Evolutionary conservation across 805 yeast species (phyloP).

Genomic region (Debaryomyces maramus): DNA sequence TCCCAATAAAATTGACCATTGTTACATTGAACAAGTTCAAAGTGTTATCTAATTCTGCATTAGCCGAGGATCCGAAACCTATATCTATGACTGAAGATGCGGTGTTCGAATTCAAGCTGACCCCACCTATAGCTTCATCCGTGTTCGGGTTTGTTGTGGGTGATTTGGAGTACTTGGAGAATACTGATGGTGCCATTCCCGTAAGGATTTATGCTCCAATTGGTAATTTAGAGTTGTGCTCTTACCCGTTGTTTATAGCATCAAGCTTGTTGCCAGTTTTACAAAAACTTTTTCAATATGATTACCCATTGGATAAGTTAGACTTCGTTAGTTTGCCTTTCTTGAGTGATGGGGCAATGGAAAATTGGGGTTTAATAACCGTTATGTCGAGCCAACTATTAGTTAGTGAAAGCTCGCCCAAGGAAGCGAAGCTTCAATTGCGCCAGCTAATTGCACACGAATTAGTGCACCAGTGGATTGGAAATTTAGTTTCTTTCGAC

Average conservation of each 20-base stretch:
- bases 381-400: slow-evolving; percentile 51
- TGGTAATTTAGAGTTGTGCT: slow-evolving; percentile 49
- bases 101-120: slow-evolving; percentile 44
- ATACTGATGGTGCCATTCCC: slow-evolving; percentile 29
- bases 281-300: slow-evolving; percentile 41
- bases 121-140: slow-evolving; percentile 63
- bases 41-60: slow-evolving; percentile 51
- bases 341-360: slow-evolving; percentile 77
- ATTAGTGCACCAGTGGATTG: slow-evolving; percentile 79
- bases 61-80: slow-evolving; percentile 17
- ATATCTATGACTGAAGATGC: slow-evolving; percentile 24
- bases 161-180: slow-evolving; percentile 53
- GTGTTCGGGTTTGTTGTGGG: slow-evolving; percentile 71
- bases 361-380: slow-evolving; percentile 71
- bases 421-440: slow-evolving; percentile 30
- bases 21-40: slow-evolving; percentile 46
- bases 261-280: slow-evolving; percentile 49
- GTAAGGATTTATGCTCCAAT: slow-evolving; percentile 55
- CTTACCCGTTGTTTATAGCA: slow-evolving; percentile 51
- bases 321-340: slow-evolving; percentile 72
- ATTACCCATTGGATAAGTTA: slow-evolving; percentile 61
- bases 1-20: slow-evolving; percentile 50
- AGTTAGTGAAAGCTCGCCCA: slow-evolving; percentile 23
- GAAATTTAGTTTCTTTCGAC: slow-evolving; percentile 65
- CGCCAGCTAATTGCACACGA: slow-evolving; percentile 69